Base-by-base conservation (phyloP, 768 basidiomycete species). In the Lactarius trivialis region DNA sequence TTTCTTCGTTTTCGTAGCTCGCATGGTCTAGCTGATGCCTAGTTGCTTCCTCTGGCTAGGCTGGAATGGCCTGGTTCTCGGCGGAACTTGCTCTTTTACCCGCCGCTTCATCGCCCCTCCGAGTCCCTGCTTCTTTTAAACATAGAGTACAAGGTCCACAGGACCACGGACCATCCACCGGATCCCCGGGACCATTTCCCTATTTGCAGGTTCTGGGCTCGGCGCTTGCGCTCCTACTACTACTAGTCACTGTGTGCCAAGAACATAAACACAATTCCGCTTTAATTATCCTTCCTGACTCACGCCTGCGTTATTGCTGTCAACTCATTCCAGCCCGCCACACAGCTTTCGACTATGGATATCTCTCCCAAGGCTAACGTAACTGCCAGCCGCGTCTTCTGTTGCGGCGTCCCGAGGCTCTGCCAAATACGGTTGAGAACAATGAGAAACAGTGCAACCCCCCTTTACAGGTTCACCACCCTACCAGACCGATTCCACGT, bases 331-430 rank as follows among this genome's bases (percentile, higher is more conserved):
- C 65, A 67, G 17, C 55, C 28, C 21, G 50, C 61, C n/a, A 52
- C 55, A 57, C 61, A 62, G 65, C 65, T 61, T 43, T 67, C 67
- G 34, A 60, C 43, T 53, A 66, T 48, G 19, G 48, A 56, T 58
- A 66, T 65, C 49, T 67, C 67, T n/a, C 32, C 60, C 65, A 67
- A 12, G 11, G 61, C 61, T 33, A 58, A 55, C 67, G 57, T 61
- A 55, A 53, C 65, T 7, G 65, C 67, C 52, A 52, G 24, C 21
- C 53, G 55, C 26, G 65, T 67, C 58, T 57, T 58, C 43, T 56
- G 57, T 45, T 61, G 34, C 1, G 28, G 24, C 6, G 39, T 37
- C 37, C 53, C 43, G 41, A 65, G 45, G 26, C 55, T 37, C 66
- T 65, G 57, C 62, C 61, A 67, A 64, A 64, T 55, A 51, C 32